Base-by-base conservation (phyloP, 2,329 filamentous ascomycete species). In the Zasmidium cellare region DNA sequence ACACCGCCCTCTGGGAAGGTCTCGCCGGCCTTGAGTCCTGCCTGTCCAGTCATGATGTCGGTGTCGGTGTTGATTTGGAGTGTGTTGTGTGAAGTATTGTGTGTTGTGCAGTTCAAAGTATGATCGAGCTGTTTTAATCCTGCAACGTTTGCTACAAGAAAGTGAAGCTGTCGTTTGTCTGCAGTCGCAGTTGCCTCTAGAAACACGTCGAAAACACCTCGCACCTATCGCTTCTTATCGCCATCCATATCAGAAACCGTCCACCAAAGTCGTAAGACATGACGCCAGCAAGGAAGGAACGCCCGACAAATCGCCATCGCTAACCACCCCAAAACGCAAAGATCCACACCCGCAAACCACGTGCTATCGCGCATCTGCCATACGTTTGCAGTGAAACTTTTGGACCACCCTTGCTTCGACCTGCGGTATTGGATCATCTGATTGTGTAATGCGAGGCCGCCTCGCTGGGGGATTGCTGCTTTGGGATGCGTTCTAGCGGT, bases 21-120 rank as follows among this genome's bases (percentile, higher is more conserved):
- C 55, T 62, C 57, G 57, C 62, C 62, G 16, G 57, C 55, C 59
- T 58, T 64, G 57, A 64, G 62, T 58, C 57, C 60, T 44, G 57
- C 41, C 18, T 35, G 28, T 54, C 54, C 54, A 51, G 58, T 54
- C 58, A 60, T 60, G 35, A 41, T 41, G 35, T 41, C 35, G 35
- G 35, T 41, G 35, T n/a, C n/a, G n/a, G n/a, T n/a, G n/a, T n/a
- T n/a, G n/a, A n/a, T 31, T 14, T 6, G 7, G 16, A 16, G 16
- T 9, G 35, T 41, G 3, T 18, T 14, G 35, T 41, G 7, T 9
- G 16, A 18, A 41, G 12, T 41, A 18, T n/a, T 41, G 35, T 9
- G 12, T 41, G 7, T 41, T 16, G n/a, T 16, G 16, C 35, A 9
- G 35, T 3, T 18, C 11, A 41, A 14, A 6, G 16, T n/a, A n/a